These are phyloP conservation scores for Xanthoconium purpureum DNA, from an alignment of 768 basidiomycete genomes.

Conservation along the genomic window DNA sequence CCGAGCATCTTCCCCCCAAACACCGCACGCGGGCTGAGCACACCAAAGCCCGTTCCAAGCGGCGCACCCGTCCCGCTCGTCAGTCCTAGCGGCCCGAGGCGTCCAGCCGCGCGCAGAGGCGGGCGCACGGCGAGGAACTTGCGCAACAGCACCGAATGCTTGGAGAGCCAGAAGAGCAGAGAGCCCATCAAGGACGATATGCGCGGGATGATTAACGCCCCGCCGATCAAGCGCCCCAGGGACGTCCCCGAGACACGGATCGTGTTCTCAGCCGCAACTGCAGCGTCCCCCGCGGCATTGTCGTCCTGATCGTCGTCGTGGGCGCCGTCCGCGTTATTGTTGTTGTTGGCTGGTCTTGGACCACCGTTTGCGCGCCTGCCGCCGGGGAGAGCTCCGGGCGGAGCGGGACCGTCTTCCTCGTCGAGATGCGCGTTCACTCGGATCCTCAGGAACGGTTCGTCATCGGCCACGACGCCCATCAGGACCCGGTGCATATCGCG, in stretches of 20 bases:
- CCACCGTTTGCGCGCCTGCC: conserved; percentile 6
- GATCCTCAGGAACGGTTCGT: conserved; percentile 30
- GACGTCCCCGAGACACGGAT: conserved; percentile 57
- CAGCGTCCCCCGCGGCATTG: conserved; percentile 31
- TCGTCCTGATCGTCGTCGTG: conserved; percentile 8
- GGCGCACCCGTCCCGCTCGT: conserved; percentile 7
- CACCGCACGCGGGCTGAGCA: conserved; percentile 14
- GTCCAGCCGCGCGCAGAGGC: conserved; percentile 7
- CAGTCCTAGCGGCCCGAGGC: conserved; percentile 18
- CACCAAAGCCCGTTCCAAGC: conserved; percentile 1
- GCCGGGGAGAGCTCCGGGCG: conserved; percentile 12
- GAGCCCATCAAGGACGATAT: conserved; percentile 66
- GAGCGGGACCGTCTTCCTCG: conserved; percentile 17
- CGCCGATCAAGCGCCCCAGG: conserved; percentile 64
- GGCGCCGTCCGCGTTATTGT: conserved; percentile 6
- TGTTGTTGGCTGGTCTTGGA: conserved; percentile 15
- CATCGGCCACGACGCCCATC: conserved; percentile 24
- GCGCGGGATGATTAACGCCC: conserved; percentile 64
- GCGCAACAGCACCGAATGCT: conserved; percentile 27
- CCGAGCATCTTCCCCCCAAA: conserved; percentile 14
- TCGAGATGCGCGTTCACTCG: conserved; percentile 36
- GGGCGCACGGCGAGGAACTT: conserved; percentile 24
- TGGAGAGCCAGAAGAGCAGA: conserved; percentile 54
- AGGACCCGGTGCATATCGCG: conserved; percentile 22
- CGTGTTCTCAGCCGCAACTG: conserved; percentile 54